Conservation (phyloP, 2,329 filamentous ascomycete species). For the Xylaria digitata region DNA sequence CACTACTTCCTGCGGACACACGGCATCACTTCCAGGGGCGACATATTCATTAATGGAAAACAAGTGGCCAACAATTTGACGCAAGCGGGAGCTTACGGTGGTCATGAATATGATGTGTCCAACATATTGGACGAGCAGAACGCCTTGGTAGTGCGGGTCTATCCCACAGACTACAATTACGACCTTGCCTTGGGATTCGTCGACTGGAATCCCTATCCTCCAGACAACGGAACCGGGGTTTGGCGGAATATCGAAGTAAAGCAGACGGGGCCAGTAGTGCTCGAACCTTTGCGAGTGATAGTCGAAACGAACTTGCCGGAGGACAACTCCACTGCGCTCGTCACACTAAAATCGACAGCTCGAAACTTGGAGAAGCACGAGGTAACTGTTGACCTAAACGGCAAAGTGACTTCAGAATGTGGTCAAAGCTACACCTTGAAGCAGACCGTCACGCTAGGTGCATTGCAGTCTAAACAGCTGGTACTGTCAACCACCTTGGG, state of each 20-base stretch:
- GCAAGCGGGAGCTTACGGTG: constrained; percentile 68
- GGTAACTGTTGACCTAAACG: constrained; percentile 53
- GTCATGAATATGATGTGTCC: constrained; percentile 67
- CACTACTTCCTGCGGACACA: constrained; percentile 67
- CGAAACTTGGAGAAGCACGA: constrained; percentile 55
- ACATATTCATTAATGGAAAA: constrained; percentile 69
- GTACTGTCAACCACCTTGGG: constrained; percentile 53
- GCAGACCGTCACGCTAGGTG: constrained; percentile 52
- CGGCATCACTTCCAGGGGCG: constrained; percentile 69
- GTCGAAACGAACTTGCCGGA: constrained; percentile 54
- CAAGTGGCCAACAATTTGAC: constrained; percentile 59
- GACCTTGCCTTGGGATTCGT: constrained; percentile 70
- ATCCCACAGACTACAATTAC: constrained; percentile 69
- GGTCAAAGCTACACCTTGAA: constrained; percentile 46
- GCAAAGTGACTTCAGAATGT: constrained; percentile 51
- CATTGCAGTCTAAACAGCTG: constrained; percentile 55
- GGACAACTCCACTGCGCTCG: constrained; percentile 48
- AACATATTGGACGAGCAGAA: constrained; percentile 56
- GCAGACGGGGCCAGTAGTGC: constrained; percentile 63
- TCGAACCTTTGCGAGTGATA: constrained; percentile 59
- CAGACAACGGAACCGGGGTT: constrained; percentile 71
- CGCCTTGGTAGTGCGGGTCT: constrained; percentile 63
- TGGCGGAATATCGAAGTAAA: constrained; percentile 69
- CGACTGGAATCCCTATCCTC: constrained; percentile 71
- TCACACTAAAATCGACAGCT: constrained; percentile 54